Evolutionary conservation across 192 early-diverging fungal genomes (phyloP).

Genomic region (Jimgerdemannia flammicorona): DNA sequence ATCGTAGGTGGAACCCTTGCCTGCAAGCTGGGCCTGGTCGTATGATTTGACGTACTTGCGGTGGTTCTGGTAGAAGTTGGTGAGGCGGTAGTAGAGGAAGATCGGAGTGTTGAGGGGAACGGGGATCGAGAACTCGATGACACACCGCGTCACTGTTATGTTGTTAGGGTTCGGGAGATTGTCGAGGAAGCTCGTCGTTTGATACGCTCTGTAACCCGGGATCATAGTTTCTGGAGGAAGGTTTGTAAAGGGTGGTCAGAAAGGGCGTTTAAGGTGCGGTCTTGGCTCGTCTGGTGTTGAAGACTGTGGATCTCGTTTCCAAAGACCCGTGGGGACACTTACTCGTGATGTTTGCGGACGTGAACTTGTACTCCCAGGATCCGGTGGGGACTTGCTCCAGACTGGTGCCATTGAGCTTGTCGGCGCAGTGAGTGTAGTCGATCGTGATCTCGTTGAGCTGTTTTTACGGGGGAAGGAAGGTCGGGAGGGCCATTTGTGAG

Average conservation of each 20-base stretch:
- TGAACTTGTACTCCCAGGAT: conserved; percentile 28
- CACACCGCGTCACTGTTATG: conserved; percentile 46
- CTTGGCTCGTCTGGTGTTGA: no score
- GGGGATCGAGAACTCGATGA: conserved; percentile 68
- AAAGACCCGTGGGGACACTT: not conserved
- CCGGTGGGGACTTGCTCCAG: not conserved
- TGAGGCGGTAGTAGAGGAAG: conserved; percentile 93
- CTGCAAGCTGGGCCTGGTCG: conserved; percentile 78
- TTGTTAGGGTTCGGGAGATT: not conserved
- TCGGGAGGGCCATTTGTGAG: not conserved
- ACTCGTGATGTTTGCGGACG: conserved; percentile 32
- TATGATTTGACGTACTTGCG: conserved; percentile 92
- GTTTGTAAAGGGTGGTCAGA: not conserved
- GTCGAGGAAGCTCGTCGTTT: not conserved
- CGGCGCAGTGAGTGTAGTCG: conserved; percentile 89
- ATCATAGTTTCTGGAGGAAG: not conserved
- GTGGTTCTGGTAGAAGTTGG: conserved; percentile 99
- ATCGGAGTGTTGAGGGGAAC: conserved; percentile 70
- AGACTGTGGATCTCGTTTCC: no score
- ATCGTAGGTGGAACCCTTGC: conserved; percentile 40
- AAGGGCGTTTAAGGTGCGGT: not conserved
- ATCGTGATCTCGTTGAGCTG: conserved; percentile 84
- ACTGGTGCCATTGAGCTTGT: conserved; percentile 1
- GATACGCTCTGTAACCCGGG: not conserved
- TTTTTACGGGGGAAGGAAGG: not conserved